Evolutionary conservation across 1,284 basidiomycete species (phyloP), one percentile per base, ranked within the genome.

Genomic region (Tranzscheliella williamsii): DNA sequence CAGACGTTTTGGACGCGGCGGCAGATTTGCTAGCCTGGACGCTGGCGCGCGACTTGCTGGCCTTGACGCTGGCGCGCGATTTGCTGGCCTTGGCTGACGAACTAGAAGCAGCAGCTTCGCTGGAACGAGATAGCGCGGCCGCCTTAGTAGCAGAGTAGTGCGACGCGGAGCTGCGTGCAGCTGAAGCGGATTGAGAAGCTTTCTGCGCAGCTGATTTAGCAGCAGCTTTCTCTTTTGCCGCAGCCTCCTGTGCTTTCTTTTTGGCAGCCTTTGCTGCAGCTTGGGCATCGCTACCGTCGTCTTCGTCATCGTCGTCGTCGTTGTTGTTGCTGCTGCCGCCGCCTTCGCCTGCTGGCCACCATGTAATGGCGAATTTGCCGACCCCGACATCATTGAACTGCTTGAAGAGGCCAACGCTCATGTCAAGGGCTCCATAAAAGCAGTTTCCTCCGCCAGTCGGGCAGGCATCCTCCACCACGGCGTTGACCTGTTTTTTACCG

Each of bases 361-460:
- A 73, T 3, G 67, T 70, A 34, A 73, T 72, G 31, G 60, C 48
- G 47, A 73, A 72, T 3, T 52, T 62, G 29, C 72, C 72, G 13
- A 70, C 42, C 17, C 31, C 43, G 12, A 53, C 35, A 34, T 45
- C 35, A 24, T 44, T 36, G 18, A 73, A 73, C 13, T 60, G 49
- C 40, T 67, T 52, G 50, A 73, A 73, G 30, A 73, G 56, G 27
- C 67, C 63, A 27, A 53, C 51, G 37, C 69, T 68, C 69, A 73
- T 72, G 43, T 73, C 72, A 24, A 73, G 52, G 4, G 68, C 53
- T 15, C 70, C 70, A 30, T 66, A 62, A 24, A 45, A 62, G 46
- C 70, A 73, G 49, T 67, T 65, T 47, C 55, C 54, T 33, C 48
- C 55, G 20, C 51, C 42, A n/a, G 69, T 71, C 6, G 71, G 71